Conservation (phyloP, 768 basidiomycete species). For the Dentipellis sp. region DNA sequence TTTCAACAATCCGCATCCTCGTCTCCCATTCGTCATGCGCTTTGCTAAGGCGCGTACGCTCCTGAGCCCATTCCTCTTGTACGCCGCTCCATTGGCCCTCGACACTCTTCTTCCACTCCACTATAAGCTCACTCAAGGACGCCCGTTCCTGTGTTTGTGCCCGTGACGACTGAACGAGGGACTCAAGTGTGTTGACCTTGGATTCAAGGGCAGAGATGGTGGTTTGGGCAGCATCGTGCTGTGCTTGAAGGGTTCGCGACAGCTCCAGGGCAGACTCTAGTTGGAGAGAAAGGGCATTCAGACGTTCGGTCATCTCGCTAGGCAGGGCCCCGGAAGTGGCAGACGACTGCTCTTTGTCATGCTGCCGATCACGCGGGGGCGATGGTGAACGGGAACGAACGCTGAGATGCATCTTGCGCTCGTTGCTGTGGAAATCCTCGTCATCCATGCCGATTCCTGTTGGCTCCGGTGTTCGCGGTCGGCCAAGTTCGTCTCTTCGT, state of each 20-base stretch:
- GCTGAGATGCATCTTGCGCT: slow-evolving; percentile 26
- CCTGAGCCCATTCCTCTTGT: slow-evolving; percentile 74
- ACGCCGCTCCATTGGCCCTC: slow-evolving; percentile 75
- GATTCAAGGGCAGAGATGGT: slow-evolving; percentile 61
- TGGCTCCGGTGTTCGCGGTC: slow-evolving; percentile 79
- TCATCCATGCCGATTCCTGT: slow-evolving; percentile 44
- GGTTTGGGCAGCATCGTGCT: slow-evolving; percentile 69
- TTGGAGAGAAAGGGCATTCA: slow-evolving; percentile 56
- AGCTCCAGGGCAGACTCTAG: slow-evolving; percentile 70
- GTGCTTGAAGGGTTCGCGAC: slow-evolving; percentile 62
- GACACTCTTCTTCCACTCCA: slow-evolving; percentile 69
- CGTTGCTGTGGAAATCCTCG: slow-evolving; percentile 21
- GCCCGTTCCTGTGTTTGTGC: slow-evolving; percentile 35
- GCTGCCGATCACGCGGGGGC: not conserved
- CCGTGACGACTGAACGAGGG: slow-evolving; percentile 44
- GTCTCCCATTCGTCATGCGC: slow-evolving; percentile 81
- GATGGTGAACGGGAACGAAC: slow-evolving; percentile 17
- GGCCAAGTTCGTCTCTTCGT: slow-evolving; percentile 46
- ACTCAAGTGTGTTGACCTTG: slow-evolving; percentile 64
- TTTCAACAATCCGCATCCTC: slow-evolving; percentile 43
- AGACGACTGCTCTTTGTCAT: not conserved
- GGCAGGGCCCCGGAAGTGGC: slow-evolving; percentile 26
- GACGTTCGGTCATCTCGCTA: slow-evolving; percentile 51
- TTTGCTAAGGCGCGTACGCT: slow-evolving; percentile 62
- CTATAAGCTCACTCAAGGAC: slow-evolving; percentile 43